These are phyloP conservation scores for Collariella sp. DNA, from an alignment of 495 filamentous ascomycete species.

Conservation along the genomic window DNA sequence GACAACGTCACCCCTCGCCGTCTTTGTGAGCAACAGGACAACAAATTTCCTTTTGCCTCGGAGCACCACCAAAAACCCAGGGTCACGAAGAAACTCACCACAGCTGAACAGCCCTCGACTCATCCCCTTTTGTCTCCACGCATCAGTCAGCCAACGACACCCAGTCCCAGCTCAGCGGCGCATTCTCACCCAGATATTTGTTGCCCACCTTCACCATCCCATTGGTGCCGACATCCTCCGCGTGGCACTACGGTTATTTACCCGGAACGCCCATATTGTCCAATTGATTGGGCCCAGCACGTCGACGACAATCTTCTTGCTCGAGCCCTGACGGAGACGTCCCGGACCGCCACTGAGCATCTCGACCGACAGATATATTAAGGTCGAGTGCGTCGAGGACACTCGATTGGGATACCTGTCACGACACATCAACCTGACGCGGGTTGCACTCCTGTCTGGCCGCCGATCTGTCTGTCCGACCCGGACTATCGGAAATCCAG, in stretches of 20 bases:
- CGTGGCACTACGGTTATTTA: slow-evolving; percentile 28
- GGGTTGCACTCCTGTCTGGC: background rate
- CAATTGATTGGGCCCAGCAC: slow-evolving; percentile 5
- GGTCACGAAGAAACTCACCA: background rate
- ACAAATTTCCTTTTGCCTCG: background rate
- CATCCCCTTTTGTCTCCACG: background rate
- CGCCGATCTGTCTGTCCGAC: slow-evolving; percentile 23
- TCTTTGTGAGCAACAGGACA: background rate
- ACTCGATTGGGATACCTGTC: background rate
- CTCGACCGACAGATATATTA: slow-evolving; percentile 1
- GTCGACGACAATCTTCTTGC: background rate
- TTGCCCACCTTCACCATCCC: slow-evolving; percentile 10
- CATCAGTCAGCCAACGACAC: background rate
- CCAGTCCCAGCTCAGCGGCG: slow-evolving; percentile 17
- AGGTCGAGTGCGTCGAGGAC: background rate
- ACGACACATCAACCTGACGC: background rate
- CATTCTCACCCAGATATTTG: slow-evolving; percentile 27
- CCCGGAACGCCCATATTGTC: slow-evolving; percentile 29
- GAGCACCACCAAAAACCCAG: background rate
- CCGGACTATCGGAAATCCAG: slow-evolving; percentile 18
- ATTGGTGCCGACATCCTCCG: slow-evolving; percentile 24
- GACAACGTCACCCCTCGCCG: background rate
- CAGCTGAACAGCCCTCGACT: background rate
- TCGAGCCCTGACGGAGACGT: background rate
- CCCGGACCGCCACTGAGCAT: background rate